phyloP scores from a whole-genome alignment of 176 grass and related monocot genomes.

The Chloris gayana region DNA sequence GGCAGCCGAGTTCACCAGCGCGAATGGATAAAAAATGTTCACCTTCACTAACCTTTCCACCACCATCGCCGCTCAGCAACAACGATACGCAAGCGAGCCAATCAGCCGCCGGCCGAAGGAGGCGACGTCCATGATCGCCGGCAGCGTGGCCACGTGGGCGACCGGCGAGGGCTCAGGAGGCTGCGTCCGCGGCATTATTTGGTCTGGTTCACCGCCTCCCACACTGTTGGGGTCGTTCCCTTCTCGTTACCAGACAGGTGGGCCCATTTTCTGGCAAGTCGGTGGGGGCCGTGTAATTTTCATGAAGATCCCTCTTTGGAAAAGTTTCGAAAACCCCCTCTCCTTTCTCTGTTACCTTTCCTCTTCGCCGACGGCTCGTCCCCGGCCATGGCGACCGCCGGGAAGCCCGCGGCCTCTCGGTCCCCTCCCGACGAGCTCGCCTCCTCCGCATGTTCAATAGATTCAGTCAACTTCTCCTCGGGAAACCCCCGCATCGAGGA shows the following conservation, averaged over 20 bases:
- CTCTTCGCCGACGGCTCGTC: conserved; percentile 22
- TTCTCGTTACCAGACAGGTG: conserved; percentile 10
- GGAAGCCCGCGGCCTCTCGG: not conserved
- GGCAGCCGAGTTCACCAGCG: not conserved
- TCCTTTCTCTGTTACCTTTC: not conserved
- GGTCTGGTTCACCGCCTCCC: not conserved
- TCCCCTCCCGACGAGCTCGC: conserved; percentile 3
- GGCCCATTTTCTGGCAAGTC: not conserved
- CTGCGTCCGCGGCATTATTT: not conserved
- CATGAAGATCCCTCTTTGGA: not conserved
- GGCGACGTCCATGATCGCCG: not conserved
- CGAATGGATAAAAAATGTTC: not conserved
- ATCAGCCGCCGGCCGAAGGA: not conserved
- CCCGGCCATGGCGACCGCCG: conserved; percentile 39
- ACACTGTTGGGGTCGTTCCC: no score
- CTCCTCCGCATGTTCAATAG: conserved; percentile 32
- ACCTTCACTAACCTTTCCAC: not conserved
- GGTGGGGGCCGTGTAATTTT: not conserved
- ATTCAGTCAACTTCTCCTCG: conserved; percentile 76
- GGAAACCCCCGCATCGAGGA: conserved; percentile 98
- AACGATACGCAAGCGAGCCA: not conserved
- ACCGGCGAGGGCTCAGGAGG: not conserved
- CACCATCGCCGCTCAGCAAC: not conserved
- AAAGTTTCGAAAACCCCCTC: not conserved
- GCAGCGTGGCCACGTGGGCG: not conserved